Evolutionary conservation across 2,329 filamentous ascomycete genomes (phyloP).

Genomic region (Metarhizium anisopliae): DNA sequence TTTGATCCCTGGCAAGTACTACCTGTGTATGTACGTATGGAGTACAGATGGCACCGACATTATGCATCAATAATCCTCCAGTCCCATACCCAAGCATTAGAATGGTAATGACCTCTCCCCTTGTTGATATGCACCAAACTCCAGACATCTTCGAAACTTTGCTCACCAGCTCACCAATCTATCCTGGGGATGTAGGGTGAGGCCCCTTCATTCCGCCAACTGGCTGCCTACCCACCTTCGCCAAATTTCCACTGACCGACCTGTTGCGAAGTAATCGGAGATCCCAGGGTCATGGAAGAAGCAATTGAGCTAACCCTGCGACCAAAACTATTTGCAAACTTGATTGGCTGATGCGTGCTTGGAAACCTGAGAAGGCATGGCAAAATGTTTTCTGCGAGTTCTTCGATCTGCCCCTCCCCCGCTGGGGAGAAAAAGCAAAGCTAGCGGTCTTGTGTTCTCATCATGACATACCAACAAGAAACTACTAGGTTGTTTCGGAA

Average conservation of each 20-base stretch:
- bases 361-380: not conserved
- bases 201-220: not conserved
- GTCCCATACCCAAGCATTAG: too few relatives aligned
- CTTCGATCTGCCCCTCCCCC: constrained; percentile 1
- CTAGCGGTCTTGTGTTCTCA: not conserved
- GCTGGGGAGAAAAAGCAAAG: not conserved
- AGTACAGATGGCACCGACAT: too few relatives aligned
- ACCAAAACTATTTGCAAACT: not conserved
- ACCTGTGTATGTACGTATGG: too few relatives aligned
- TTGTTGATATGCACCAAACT: not conserved
- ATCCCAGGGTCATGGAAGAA: not conserved
- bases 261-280: not conserved
- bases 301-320: not conserved
- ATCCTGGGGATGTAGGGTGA: not conserved
- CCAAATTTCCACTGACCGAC: not conserved
- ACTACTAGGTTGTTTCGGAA: not conserved
- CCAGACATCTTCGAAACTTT: not conserved
- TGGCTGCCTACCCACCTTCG: not conserved
- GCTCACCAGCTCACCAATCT: not conserved
- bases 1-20: too few relatives aligned
- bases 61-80: too few relatives aligned
- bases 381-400: not conserved
- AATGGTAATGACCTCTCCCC: too few relatives aligned
- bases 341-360: not conserved
- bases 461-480: not conserved